Base-by-base conservation (phyloP, 495 filamentous ascomycete genomes). In the Melanomma pulvis-pyrius region DNA sequence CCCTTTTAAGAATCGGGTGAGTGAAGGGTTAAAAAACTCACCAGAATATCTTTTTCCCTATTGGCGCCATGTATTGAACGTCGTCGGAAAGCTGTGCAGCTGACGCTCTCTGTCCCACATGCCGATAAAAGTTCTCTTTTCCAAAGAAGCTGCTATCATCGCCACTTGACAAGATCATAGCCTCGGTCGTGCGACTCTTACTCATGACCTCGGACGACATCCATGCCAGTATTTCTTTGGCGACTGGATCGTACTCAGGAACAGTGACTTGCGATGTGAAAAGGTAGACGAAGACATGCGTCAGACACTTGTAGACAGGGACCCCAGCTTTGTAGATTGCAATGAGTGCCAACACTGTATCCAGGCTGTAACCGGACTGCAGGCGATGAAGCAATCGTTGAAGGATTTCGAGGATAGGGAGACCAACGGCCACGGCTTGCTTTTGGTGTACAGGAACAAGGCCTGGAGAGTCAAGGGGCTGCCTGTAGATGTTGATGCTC, bases 11-110 rank as follows among this genome's bases (percentile, higher is more conserved):
- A n/a, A n/a, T n/a, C n/a, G n/a, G n/a, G n/a, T n/a, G n/a, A n/a
- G n/a, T n/a, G n/a, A n/a, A n/a, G n/a, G n/a, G n/a, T n/a, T n/a
- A n/a, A n/a, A n/a, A n/a, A n/a, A n/a, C n/a, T n/a, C n/a, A n/a
- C n/a, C 65, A 68, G 24, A 68, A 62, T 26, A 61, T 17, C 17
- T 61, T 62, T 29, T 28, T 58, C 19, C 65, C 65, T n/a, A 68
- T 57, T 41, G 65, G 44, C 6, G 53, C 59, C 29, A 59, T 12
- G 15, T 28, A 61, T n/a, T 46, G 48, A 26, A 61, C 21, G 12
- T 60, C 11, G 8, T 44, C 32, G 8, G 34, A 41, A 41, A 24
- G 57, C 21, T 46, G 25, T 49, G 21, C 54, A n/a, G 24, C 29
- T 36, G 26, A 26, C 21, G 6, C 25, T 55, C 15, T 30, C 24